A percentile compares a stretch with the other conserved stretches of the same genome.
Evolutionary conservation across 176 grass and related monocot genomes (phyloP).

Genomic region (Hyparrhenia diplandra): DNA sequence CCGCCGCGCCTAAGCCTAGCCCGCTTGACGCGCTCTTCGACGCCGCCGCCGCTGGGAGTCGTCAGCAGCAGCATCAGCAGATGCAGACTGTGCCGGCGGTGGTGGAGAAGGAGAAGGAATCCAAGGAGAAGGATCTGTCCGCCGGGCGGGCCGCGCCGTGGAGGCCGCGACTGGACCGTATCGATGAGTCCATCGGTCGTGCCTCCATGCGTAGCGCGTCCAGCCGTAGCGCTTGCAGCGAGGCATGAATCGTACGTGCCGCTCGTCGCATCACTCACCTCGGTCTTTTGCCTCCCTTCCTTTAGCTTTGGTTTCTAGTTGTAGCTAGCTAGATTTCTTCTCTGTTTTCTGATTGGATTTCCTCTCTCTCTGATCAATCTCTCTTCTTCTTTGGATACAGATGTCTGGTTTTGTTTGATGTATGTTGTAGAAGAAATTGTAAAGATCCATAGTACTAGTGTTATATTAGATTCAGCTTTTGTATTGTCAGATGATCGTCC

Average conservation of each 20-base stretch:
- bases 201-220: conserved; percentile 41
- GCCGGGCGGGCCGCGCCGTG: conserved; percentile 3
- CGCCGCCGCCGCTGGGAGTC: background rate
- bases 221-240: conserved; percentile 26
- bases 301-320: background rate
- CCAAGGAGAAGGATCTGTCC: background rate
- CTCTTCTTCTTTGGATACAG: too few species aligned
- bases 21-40: conserved; percentile 47
- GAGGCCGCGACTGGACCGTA: conserved; percentile 62
- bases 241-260: background rate
- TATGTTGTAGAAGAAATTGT: too few species aligned
- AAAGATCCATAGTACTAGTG: too few species aligned
- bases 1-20: conserved; percentile 10
- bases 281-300: too few species aligned
- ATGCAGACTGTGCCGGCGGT: background rate
- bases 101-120: background rate
- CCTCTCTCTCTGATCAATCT: too few species aligned
- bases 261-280: too few species aligned
- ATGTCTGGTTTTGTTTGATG: too few species aligned
- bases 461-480: too few species aligned
- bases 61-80: background rate
- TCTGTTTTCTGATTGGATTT: too few species aligned
- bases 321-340: too few species aligned
- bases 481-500: too few species aligned
- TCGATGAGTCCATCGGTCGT: conserved; percentile 68